A percentile compares a stretch with the other conserved stretches of the same genome.
Conservation (phyloP, 1,139 yeast species). For the Hansenula sp. region DNA sequence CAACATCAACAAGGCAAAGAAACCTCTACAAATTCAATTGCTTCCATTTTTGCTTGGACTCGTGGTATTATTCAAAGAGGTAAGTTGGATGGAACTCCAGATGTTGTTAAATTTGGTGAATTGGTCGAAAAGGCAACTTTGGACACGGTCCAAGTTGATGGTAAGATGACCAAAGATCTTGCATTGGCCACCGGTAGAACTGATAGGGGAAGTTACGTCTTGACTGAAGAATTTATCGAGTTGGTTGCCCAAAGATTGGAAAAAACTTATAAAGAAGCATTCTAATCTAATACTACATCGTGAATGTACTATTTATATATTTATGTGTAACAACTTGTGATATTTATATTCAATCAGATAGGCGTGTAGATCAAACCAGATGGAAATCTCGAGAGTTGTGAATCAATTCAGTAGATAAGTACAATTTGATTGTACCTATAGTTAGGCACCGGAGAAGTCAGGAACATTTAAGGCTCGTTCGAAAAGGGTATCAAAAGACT, state of each 20-base stretch:
- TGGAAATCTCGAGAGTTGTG: too few species aligned
- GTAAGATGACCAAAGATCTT: conserved; percentile 79
- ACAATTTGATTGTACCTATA: too few species aligned
- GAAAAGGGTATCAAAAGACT: too few species aligned
- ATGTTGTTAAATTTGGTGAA: conserved; percentile 64
- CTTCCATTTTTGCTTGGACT: conserved; percentile 85
- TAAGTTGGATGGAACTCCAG: conserved; percentile 67
- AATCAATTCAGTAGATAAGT: too few species aligned
- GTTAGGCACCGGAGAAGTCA: too few species aligned
- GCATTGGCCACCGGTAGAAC: conserved; percentile 72
- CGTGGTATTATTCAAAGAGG: conserved; percentile 83
- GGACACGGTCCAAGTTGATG: conserved; percentile 69
- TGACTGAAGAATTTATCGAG: conserved; percentile 72
- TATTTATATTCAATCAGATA: too few species aligned
- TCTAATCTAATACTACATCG: neutral
- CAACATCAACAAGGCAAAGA: conserved; percentile 82
- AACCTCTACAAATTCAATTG: conserved; percentile 81
- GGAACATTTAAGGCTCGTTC: too few species aligned
- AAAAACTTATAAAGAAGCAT: conserved; percentile 5
- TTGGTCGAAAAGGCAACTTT: conserved; percentile 64
- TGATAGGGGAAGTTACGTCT: conserved; percentile 62
- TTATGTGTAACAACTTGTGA: neutral
- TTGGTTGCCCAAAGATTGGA: conserved; percentile 53
- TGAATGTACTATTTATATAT: neutral
- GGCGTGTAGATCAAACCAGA: too few species aligned